Percentiles rank a stretch among this genome's conserved stretches.
Evolutionary conservation across 306 rosid genomes (phyloP).

Genomic region (Pyrus communis): DNA sequence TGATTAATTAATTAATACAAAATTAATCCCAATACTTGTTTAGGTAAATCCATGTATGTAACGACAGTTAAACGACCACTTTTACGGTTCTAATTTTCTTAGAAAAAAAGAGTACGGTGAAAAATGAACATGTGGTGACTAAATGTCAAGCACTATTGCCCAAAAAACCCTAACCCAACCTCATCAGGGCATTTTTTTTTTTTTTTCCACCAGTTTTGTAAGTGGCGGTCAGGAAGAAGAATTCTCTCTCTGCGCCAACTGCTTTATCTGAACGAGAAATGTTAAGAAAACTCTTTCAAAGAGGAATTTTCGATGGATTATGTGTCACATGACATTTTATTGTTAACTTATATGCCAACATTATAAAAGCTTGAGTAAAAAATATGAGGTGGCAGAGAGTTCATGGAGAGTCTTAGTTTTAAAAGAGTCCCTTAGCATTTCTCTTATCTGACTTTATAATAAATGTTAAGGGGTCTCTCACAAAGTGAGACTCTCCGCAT

Average conservation of each 20-base stretch:
- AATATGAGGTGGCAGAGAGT: fast-evolving
- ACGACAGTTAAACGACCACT: not conserved
- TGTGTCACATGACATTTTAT: fast-evolving
- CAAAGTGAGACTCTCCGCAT: fast-evolving
- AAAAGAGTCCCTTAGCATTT: no score
- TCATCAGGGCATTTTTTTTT: not conserved
- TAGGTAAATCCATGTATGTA: not conserved
- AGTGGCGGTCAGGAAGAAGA: conserved; percentile 11
- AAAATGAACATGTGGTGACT: not conserved
- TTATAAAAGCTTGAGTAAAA: no score
- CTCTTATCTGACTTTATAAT: no score
- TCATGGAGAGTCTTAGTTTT: no score
- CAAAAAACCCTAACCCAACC: not conserved
- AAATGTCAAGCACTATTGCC: conserved; percentile 13
- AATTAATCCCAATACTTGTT: not conserved
- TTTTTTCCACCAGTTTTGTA: not conserved
- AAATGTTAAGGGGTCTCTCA: no score
- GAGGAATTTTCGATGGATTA: fast-evolving
- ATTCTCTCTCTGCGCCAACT: not conserved
- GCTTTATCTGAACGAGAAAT: not conserved
- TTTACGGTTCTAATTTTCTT: not conserved
- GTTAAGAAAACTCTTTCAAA: no score
- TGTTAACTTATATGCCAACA: fast-evolving
- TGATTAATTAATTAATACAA: not conserved
- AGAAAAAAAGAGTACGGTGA: not conserved